Evolutionary conservation across 306 rosid genomes (phyloP).

Genomic region (Quercus wislizeni): DNA sequence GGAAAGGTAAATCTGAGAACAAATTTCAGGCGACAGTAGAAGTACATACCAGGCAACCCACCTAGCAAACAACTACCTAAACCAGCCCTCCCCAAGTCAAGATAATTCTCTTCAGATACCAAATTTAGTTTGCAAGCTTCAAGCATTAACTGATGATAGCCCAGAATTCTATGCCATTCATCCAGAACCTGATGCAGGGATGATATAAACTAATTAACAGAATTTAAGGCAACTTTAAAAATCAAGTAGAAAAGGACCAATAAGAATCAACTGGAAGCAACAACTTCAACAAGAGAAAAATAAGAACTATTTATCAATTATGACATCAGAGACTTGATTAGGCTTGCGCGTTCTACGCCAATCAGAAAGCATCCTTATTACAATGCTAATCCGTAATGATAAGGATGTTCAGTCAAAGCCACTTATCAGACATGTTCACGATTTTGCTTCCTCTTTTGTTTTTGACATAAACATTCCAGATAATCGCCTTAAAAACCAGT

Average conservation of each 20-base stretch:
- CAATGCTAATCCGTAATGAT: neutral
- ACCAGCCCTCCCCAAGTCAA: conserved; percentile 91
- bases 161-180: conserved; percentile 85
- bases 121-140: conserved; percentile 82
- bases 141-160: conserved; percentile 74
- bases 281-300: neutral
- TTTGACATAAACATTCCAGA: neutral
- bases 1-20: conserved; percentile 7
- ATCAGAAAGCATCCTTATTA: neutral
- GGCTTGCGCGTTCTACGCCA: neutral
- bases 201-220: conserved; percentile 22
- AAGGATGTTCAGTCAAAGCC: conserved; percentile 11
- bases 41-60: conserved; percentile 79
- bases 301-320: neutral
- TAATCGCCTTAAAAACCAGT: neutral
- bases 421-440: neutral
- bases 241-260: conserved; percentile 2
- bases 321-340: neutral
- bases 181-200: conserved; percentile 63
- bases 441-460: neutral
- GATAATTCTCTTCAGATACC: conserved; percentile 84
- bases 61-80: conserved; percentile 94
- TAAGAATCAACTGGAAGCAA: conserved; percentile 6
- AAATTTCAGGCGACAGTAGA: conserved; percentile 10
- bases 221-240: conserved; percentile 3